Evolutionary conservation across 441 rosid species (phyloP), one percentile per base, ranked within the genome.

Genomic region (Arabidopsis lyrata): DNA sequence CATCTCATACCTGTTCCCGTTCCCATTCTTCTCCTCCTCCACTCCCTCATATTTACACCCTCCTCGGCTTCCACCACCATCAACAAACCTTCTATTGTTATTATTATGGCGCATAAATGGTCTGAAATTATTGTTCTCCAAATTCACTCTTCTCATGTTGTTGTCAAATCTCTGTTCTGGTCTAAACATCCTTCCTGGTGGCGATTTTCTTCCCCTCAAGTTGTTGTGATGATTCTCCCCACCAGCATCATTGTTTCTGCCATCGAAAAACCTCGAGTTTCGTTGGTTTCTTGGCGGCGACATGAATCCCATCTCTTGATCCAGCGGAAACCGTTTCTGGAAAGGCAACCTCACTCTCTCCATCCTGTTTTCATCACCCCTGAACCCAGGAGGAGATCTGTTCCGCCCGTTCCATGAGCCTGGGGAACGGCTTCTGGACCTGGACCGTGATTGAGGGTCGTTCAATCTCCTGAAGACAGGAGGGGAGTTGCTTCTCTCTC

Each of bases 361-460:
- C 72, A 78, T 67, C 70, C 65, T 67, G 65, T 83, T 74, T 20
- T 69, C 78, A 15, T 79, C 78, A 2, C 73, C 72, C 74, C 83
- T 79, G 52, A 82, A 84, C 47, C 52, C 55, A 1, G 53, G 48
- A 31, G 47, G 61, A 44, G 86, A 83, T 71, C 86, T 79, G 62
- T 83, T 86, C 20, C 84, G 80, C 2, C 54, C 14, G 36, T 68
- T 70, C 81, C 85, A 83, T 5, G 66, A 61, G 55, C 49, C 54
- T n/a, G 92, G 90, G 3, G 92, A 84, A 22, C 82, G 86, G 49
- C 86, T 81, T 77, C 89, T 81, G 10, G 89, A 88, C 63, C 90
- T 88, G 14, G 87, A 83, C 44, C 60, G 68, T 34, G 83, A 72
- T 39, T 72, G 66, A 18, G 66, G 57, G 68, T 80, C 66, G 48